Percentiles rank a stretch among this genome's conserved stretches.
These are phyloP conservation scores for Neofusicoccum umdonicola DNA, from an alignment of 2,329 filamentous ascomycete species.

Conservation along the genomic window DNA sequence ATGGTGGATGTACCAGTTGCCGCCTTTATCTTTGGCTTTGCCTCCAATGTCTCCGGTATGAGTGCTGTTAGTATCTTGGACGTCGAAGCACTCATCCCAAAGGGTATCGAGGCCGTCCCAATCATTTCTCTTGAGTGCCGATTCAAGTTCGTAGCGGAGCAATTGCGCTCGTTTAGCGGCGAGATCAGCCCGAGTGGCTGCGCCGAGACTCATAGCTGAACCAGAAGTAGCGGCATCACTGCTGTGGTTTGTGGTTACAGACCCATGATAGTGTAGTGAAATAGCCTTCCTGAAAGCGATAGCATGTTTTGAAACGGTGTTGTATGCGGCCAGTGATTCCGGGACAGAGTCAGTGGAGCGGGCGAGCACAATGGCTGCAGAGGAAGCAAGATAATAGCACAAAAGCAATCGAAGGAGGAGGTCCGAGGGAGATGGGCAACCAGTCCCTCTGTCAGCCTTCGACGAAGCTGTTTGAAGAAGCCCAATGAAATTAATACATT, in stretches of 20 bases:
- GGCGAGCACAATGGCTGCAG: slow-evolving; percentile 47
- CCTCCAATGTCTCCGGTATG: neutral
- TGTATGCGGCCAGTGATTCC: slow-evolving; percentile 58
- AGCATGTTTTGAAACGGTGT: slow-evolving; percentile 60
- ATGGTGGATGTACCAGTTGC: slow-evolving; percentile 27
- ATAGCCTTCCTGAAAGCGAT: slow-evolving; percentile 54
- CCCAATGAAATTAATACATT: slow-evolving; percentile 46
- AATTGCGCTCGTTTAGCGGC: slow-evolving; percentile 63
- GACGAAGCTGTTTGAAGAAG: slow-evolving; percentile 27
- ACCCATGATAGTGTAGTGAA: slow-evolving; percentile 36
- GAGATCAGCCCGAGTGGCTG: slow-evolving; percentile 53
- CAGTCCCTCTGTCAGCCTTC: neutral
- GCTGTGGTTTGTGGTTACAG: slow-evolving; percentile 12
- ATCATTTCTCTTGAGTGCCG: slow-evolving; percentile 61
- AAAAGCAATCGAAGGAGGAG: slow-evolving; percentile 61
- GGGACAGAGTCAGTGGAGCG: slow-evolving; percentile 43
- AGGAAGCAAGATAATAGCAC: slow-evolving; percentile 65
- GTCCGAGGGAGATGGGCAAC: slow-evolving; percentile 33
- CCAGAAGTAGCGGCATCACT: neutral
- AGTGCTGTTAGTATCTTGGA: neutral
- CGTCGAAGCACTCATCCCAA: slow-evolving; percentile 44
- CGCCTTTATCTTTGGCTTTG: neutral
- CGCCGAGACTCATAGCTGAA: slow-evolving; percentile 32
- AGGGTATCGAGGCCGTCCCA: slow-evolving; percentile 66
- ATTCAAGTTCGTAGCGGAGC: slow-evolving; percentile 77